Percentiles rank a stretch among this genome's conserved stretches.
Evolutionary conservation across 108 stramenopile genomes (phyloP).

Genomic region (Phaeodactylum tricornutum): DNA sequence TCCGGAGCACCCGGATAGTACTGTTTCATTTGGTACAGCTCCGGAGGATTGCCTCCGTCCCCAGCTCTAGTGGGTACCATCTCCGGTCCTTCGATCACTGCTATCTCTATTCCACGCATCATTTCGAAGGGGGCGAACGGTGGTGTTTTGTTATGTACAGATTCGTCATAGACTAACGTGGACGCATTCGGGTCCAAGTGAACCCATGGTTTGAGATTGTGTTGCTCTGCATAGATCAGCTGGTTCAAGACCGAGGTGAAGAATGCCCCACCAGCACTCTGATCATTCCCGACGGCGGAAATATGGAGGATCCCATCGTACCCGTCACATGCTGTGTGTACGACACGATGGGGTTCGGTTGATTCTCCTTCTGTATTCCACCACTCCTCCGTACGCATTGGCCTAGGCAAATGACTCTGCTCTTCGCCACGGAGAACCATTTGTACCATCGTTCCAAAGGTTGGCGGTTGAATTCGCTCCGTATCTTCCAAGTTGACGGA

Average conservation of each 20-base stretch:
- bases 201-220: conserved; percentile 35
- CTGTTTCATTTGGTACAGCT: no score
- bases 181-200: conserved; percentile 19
- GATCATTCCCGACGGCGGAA: conserved; percentile 9
- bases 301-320: conserved; percentile 31
- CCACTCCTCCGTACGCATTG: conserved; percentile 15
- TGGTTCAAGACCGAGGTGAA: conserved; percentile 32
- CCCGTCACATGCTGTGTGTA: conserved; percentile 11
- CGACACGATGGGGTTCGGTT: not conserved
- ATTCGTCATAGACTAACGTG: conserved; percentile 20
- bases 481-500: conserved; percentile 46
- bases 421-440: conserved; percentile 23
- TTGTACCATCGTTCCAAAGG: conserved; percentile 21
- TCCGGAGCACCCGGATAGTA: not conserved
- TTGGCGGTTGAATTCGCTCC: conserved; percentile 6
- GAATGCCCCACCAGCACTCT: conserved; percentile 16
- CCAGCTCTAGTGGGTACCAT: no score
- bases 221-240: conserved; percentile 27
- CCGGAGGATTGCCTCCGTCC: not conserved
- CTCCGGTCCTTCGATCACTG: no score
- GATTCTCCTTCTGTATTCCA: conserved; percentile 17
- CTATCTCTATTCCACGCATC: not conserved
- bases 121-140: not conserved
- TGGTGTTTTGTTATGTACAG: conserved; percentile 10
- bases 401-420: conserved; percentile 7